Base-by-base conservation (phyloP, 495 filamentous ascomycete species). In the Aspergillus campestris region DNA sequence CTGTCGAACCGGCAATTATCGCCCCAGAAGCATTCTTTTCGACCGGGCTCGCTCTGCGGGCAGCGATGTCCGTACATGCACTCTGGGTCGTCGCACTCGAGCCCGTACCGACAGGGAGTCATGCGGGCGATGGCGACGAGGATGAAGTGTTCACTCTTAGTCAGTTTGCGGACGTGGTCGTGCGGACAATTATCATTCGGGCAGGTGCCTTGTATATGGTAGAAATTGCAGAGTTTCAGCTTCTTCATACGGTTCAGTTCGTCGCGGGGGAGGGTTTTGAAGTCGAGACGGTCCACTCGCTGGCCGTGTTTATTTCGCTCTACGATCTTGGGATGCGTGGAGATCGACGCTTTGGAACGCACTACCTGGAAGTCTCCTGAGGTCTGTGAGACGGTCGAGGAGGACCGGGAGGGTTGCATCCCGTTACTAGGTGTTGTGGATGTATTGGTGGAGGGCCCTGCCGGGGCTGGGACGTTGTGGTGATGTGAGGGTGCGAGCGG, bases 11-110 rank as follows among this genome's bases (percentile, higher is more conserved):
- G 70, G 58, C 74, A 78, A 49, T 56, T 72, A 12, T 66, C 64
- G n/a, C 72, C 71, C 55, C 67, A 73, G 40, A 65, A 67, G 47
- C 74, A 78, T 28, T 71, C 71, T 50, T 69, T 74, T 52, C 62
- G 70, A 6, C 73, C 72, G 8, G 61, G 58, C 36, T 71, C 66
- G 40, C 67, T 71, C 45, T 72, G 62, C 10, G 72, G 71, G 42
- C 72, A 75, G 42, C 73, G 70, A 58, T 95, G 89, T 11, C 89
- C 88, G 55, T 92, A 94, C 38, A 90, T 90, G 64, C 89, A 95
- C 43, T 85, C 81, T 0, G 78, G 65, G 34, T 82, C 79, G 31
- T 84, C 80, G 58, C 89, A 95, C 12, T 80, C 75, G 53, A 83
- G 74, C 4, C 86, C 86, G 51, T 78, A 79, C 5, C 73, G 70